Evolutionary conservation across 2,329 filamentous ascomycete genomes (phyloP), one percentile per base, ranked within the genome.

Genomic region (Claviceps spartinae): DNA sequence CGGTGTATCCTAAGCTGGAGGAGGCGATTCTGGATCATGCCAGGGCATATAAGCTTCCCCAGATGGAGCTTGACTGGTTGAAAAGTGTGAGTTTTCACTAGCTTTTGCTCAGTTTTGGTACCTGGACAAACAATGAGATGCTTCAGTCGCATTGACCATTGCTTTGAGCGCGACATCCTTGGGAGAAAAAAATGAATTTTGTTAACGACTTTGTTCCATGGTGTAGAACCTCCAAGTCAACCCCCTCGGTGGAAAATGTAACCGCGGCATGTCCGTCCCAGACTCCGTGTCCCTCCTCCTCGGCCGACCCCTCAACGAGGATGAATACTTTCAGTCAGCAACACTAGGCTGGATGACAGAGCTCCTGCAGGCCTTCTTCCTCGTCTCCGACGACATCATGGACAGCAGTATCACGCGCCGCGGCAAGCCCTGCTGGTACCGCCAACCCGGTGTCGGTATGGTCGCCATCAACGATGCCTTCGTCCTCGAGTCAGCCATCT

Each of bases 321-420:
- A 91, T 54, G 85, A 97, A 72, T 95, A 90, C 77, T 93, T 94
- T 75, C 76, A 87, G 61, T 77, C 91, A 47, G 87, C 89, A 45
- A 85, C 88, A 18, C 80, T 98, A 18, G 93, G 93, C 65, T 98
- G 93, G 93, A 82, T 95, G 79, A 95, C 94, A 57, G 93, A 98
- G 78, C 82, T 98, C 48, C 85, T 98, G 37, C 93, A 98, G 74
- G 91, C 93, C 59, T 97, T 96, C 78, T 97, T 98, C 81, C 82
- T 98, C 54, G 93, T 98, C 58, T 89, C 88, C 45, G 93, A 98
- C 72, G 93, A 98, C 70, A 96, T 98, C 64, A 98, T 98, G 93
- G 93, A 98, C 73, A 72, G 79, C 62, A 94, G 86, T 69, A 93
- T 95, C 70, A 98, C 93, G 52, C 89, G 93, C 55, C 88, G 93